Base-by-base conservation (phyloP, 306 rosid species). In the Glycine tomentella region DNA sequence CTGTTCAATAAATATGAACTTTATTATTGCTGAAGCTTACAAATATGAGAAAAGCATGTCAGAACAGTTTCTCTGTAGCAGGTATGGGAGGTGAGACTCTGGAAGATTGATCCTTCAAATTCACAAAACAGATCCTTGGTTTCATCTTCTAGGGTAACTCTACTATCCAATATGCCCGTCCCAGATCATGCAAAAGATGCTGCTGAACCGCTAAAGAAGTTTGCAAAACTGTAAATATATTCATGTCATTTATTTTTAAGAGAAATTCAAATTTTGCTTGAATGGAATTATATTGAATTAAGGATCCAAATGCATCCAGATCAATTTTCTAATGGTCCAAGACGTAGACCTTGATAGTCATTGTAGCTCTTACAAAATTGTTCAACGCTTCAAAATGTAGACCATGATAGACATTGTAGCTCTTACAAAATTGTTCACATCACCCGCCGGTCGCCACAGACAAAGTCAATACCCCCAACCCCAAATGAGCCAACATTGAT, bases 51-150 rank as follows among this genome's bases (percentile, higher is more conserved):
- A 25, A 25, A 25, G 31, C 31, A 25, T 36, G 40, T 36, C 4
- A 80, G 33, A 80, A 55, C 73, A 79, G 36, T 62, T 72, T 48
- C 11, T 73, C 3, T 78, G 82, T 38, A 0, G 16, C 86, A 87
- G 90, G 98, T 94, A 69, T 94, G 98, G 99, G 97, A 93, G 69
- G 99, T 89, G 38, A 53, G 34, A 52, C 59, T 95, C 34, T 86
- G 88, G 92, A 95, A 95, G 87, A 80, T 81, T 71, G 86, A 86
- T 87, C 92, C 92, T 80, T 87, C 95, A 76, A 80, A 85, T 86
- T 63, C 83, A 53, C 74, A 84, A 69, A 69, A 25, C 6, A 88
- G 72, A 88, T 73, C 90, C 3, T 38, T 91, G 74, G 83, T 90
- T 61, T 80, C 99, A 46, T 81, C 96, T 2, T 88, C 99, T 13